phyloP scores from a whole-genome alignment of 2,329 filamentous ascomycete genomes.

The Magnaporthiopsis rhizophila region DNA sequence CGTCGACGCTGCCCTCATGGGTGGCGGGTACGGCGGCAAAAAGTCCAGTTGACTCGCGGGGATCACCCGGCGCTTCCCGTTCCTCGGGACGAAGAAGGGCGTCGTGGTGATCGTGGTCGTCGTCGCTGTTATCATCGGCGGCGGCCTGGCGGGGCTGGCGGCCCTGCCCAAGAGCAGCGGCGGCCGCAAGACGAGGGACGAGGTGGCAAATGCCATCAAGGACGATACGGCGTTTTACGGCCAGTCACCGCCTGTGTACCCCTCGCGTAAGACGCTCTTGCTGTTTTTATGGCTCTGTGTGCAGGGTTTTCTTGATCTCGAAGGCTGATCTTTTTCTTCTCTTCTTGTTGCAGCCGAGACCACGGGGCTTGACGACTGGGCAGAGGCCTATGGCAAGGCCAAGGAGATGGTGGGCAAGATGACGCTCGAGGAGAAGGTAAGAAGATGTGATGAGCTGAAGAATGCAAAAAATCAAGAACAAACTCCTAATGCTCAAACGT shows the following conservation, averaged over 20 bases:
- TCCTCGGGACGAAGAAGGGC: conserved; percentile 22
- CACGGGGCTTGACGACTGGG: conserved; percentile 58
- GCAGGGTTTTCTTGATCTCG: not conserved
- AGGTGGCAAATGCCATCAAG: conserved; percentile 21
- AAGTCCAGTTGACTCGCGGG: conserved; percentile 21
- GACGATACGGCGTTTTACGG: conserved; percentile 41
- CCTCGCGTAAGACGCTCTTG: conserved; percentile 33
- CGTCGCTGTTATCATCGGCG: conserved; percentile 25
- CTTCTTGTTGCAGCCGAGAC: conserved; percentile 32
- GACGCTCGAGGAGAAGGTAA: conserved; percentile 64
- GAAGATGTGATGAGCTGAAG: conserved; percentile 3
- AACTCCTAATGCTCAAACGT: not conserved
- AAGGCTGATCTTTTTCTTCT: not conserved
- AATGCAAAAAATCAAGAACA: not conserved
- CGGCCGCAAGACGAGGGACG: not conserved
- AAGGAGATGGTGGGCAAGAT: conserved; percentile 59
- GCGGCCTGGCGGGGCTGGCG: conserved; percentile 25
- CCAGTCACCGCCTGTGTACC: conserved; percentile 41
- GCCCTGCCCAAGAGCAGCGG: conserved; percentile 17
- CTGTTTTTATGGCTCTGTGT: too few relatives aligned
- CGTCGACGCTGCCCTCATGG: not conserved
- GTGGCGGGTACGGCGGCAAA: conserved; percentile 7
- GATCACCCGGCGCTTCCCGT: conserved; percentile 19
- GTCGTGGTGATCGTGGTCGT: conserved; percentile 18
- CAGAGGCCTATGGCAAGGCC: conserved; percentile 57